Percentiles rank a stretch among this genome's conserved stretches.
phyloP scores from a whole-genome alignment of 495 filamentous ascomycete genomes.

The Lepidopterella palustris region DNA sequence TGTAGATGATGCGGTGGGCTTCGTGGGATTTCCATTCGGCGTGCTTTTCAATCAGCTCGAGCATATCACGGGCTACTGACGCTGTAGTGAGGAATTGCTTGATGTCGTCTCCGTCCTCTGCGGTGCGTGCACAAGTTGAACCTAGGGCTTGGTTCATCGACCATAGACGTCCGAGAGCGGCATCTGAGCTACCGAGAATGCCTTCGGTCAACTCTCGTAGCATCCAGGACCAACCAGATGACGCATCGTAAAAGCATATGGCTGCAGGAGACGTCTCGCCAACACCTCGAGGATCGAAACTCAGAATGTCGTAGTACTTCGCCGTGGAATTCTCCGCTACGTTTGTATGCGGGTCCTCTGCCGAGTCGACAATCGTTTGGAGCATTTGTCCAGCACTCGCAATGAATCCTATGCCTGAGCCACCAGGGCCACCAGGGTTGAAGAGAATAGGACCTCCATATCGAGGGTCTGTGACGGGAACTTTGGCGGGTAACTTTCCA shows the following conservation, averaged over 20 bases:
- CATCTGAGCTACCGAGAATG: constrained; percentile 34
- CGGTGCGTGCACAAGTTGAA: constrained; percentile 26
- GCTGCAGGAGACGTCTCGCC: constrained; percentile 35
- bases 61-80: constrained; percentile 45
- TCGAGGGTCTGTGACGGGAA: constrained; percentile 36
- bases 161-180: constrained; percentile 34
- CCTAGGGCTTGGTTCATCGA: constrained; percentile 34
- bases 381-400: constrained; percentile 19
- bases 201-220: constrained; percentile 31
- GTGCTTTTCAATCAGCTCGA: constrained; percentile 48
- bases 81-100: constrained; percentile 45
- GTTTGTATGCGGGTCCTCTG: constrained; percentile 10
- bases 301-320: constrained; percentile 50
- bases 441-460: constrained; percentile 41
- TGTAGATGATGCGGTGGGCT: constrained; percentile 16
- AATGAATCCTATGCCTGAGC: constrained; percentile 36
- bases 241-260: constrained; percentile 42
- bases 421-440: constrained; percentile 45
- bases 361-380: constrained; percentile 38
- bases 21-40: constrained; percentile 38
- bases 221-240: constrained; percentile 28
- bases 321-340: constrained; percentile 24
- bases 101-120: constrained; percentile 33
- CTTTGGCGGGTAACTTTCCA: constrained; percentile 36
- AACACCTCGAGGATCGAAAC: constrained; percentile 45